Evolutionary conservation across 2,329 filamentous ascomycete genomes (phyloP).

Genomic region (Alternaria sp.): DNA sequence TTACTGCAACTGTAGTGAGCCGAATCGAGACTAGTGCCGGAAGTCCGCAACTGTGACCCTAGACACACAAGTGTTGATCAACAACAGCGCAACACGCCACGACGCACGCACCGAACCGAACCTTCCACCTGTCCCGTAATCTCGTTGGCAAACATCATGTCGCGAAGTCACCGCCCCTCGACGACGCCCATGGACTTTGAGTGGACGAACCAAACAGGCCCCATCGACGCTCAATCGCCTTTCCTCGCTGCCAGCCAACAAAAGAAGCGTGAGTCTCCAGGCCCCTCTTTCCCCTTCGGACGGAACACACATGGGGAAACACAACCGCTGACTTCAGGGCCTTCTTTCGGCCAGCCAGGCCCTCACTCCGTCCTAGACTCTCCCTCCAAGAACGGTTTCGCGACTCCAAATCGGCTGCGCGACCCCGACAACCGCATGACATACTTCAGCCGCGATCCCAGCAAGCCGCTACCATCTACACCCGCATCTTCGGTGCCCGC

Average conservation of each 20-base stretch:
- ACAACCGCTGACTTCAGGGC: conserved; percentile 21
- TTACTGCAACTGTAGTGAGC: not conserved
- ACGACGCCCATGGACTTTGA: conserved; percentile 63
- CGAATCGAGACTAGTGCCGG: conserved; percentile 19
- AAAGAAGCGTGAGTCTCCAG: conserved; percentile 48
- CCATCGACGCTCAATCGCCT: conserved; percentile 55
- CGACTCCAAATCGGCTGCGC: conserved; percentile 51
- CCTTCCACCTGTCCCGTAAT: not conserved
- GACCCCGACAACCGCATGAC: conserved; percentile 58
- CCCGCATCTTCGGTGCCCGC: conserved; percentile 29
- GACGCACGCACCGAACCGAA: conserved; percentile 1
- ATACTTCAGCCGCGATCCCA: conserved; percentile 51
- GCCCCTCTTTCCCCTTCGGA: conserved; percentile 4
- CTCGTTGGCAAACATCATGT: conserved; percentile 25
- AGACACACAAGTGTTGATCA: conserved; percentile 20
- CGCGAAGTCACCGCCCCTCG: conserved; percentile 45
- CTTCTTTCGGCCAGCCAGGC: conserved; percentile 27
- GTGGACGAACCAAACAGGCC: conserved; percentile 56
- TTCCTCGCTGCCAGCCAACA: conserved; percentile 48
- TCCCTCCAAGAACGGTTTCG: conserved; percentile 55
- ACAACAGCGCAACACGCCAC: conserved; percentile 18
- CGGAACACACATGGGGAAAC: not conserved
- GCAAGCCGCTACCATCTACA: conserved; percentile 48
- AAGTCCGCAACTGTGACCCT: conserved; percentile 19
- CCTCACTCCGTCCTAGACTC: conserved; percentile 51